Conservation (phyloP, 352 stramenopile species). For the Globisporangium lucens region DNA sequence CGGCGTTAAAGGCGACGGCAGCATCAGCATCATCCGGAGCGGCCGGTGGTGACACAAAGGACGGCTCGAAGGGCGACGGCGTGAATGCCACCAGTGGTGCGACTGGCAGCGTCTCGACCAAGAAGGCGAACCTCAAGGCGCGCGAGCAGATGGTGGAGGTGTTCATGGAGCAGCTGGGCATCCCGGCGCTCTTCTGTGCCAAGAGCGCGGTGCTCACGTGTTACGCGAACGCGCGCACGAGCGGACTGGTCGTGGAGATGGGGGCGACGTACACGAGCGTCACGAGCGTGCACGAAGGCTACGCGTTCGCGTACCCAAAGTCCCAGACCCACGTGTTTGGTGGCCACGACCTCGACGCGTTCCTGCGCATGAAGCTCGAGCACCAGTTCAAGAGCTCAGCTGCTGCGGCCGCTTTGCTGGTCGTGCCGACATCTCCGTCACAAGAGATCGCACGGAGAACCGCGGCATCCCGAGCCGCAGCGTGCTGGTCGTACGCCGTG, state of each 20-base stretch:
- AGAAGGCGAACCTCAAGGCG: slow-evolving; percentile 52
- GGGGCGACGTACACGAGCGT: slow-evolving; percentile 73
- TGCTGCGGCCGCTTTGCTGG: not conserved
- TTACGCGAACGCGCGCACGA: slow-evolving; percentile 82
- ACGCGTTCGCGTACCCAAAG: slow-evolving; percentile 67
- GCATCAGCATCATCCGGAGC: not conserved
- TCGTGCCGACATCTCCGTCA: slow-evolving; percentile 19
- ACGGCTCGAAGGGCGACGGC: slow-evolving; percentile 10
- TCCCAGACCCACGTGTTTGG: slow-evolving; percentile 55
- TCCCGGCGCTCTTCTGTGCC: slow-evolving; percentile 74
- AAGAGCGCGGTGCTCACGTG: slow-evolving; percentile 82
- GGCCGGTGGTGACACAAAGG: not conserved
- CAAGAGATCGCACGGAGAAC: slow-evolving; percentile 23
- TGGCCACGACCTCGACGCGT: slow-evolving; percentile 63
- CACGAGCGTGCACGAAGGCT: slow-evolving; percentile 76
- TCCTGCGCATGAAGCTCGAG: slow-evolving; percentile 52
- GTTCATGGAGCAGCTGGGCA: slow-evolving; percentile 76
- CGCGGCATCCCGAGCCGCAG: not conserved
- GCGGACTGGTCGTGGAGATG: slow-evolving; percentile 77
- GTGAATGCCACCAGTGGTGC: not conserved
- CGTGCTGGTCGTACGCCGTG: slow-evolving; percentile 51
- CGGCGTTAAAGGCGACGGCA: slow-evolving; percentile 2
- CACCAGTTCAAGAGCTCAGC: slow-evolving; percentile 29
- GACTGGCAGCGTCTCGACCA: slow-evolving; percentile 22
- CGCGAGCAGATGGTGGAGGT: slow-evolving; percentile 75